phyloP scores from a whole-genome alignment of 2,329 filamentous ascomycete species.

The Coniochaeta hoffmannii region DNA sequence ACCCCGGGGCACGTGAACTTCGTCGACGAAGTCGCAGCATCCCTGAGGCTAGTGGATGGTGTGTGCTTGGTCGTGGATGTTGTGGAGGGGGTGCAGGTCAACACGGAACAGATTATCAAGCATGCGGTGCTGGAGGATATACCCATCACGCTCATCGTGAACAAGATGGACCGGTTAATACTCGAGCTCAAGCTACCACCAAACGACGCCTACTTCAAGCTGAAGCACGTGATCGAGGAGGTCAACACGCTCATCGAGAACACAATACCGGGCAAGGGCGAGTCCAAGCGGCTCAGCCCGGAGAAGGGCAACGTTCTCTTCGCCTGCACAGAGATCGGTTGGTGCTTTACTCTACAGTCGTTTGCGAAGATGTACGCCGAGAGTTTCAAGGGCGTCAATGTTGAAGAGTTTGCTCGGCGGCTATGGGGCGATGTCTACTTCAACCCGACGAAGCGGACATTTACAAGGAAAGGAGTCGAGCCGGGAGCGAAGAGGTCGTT shows the following conservation, averaged over 20 bases:
- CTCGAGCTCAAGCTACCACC: constrained; percentile 90
- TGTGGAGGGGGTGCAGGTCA: constrained; percentile 97
- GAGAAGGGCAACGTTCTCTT: constrained; percentile 99
- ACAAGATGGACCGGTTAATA: constrained; percentile 95
- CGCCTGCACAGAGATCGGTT: constrained; percentile 85
- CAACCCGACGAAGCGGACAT: constrained; percentile 83
- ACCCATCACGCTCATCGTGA: constrained; percentile 83
- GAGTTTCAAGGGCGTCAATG: constrained; percentile 73
- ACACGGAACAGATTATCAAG: constrained; percentile 95
- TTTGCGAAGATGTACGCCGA: constrained; percentile 97
- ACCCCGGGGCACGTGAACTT: constrained; percentile 98
- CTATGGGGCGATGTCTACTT: constrained; percentile 97
- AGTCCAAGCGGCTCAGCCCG: constrained; percentile 75
- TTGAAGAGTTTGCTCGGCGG: constrained; percentile 72
- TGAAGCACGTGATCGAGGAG: constrained; percentile 97
- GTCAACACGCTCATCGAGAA: constrained; percentile 95
- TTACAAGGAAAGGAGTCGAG: constrained; percentile 81
- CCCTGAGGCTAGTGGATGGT: constrained; percentile 81
- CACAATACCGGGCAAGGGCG: constrained; percentile 72
- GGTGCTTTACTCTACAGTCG: constrained; percentile 91
- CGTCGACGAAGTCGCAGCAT: constrained; percentile 89
- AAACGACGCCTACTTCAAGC: constrained; percentile 95
- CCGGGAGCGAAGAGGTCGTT: constrained; percentile 78
- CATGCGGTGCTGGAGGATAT: constrained; percentile 87
- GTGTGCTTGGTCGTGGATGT: constrained; percentile 92